Percentiles rank a stretch among this genome's conserved stretches.
These are phyloP conservation scores for Exidia glandulosa DNA, from an alignment of 768 basidiomycete genomes.

Conservation along the genomic window DNA sequence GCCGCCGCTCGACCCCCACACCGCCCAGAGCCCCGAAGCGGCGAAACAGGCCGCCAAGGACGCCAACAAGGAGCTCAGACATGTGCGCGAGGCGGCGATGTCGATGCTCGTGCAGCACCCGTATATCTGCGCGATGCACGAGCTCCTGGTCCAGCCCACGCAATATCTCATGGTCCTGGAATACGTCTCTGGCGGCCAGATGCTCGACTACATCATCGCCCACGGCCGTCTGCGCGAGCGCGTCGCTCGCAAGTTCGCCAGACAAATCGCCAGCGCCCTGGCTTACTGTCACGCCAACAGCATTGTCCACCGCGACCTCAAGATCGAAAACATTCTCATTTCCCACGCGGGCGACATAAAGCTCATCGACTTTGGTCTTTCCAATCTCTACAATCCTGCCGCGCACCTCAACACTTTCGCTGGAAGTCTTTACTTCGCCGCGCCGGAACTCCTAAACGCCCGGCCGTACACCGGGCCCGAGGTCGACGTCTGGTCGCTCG, in stretches of 20 bases:
- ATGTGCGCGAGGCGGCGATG: constrained; percentile 88
- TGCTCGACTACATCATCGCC: constrained; percentile 99
- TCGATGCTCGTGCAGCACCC: constrained; percentile 96
- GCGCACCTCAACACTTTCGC: constrained; percentile 78
- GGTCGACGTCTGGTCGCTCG: constrained; percentile 98
- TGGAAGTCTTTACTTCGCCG: constrained; percentile 96
- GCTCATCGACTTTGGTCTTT: constrained; percentile 12
- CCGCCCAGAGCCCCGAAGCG: constrained; percentile 39
- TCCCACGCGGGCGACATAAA: constrained; percentile 5
- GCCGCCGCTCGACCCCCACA: constrained; percentile 26
- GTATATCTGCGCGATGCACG: constrained; percentile 98
- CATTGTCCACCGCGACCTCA: constrained; percentile 40
- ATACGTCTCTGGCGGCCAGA: constrained; percentile 97
- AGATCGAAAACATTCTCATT: constrained; percentile 26
- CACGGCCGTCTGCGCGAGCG: constrained; percentile 92
- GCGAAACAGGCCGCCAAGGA: constrained; percentile 81
- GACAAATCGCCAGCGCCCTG: constrained; percentile 72
- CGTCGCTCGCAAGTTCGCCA: constrained; percentile 92
- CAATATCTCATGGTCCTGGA: constrained; percentile 99
- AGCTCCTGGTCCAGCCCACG: constrained; percentile 94
- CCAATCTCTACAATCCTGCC: constrained; percentile 11
- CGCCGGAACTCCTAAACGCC: constrained; percentile 93
- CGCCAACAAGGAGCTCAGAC: constrained; percentile 91
- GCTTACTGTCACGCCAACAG: constrained; percentile 28
- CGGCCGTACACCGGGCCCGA: constrained; percentile 95